phyloP scores from a whole-genome alignment of 768 basidiomycete species.

The Brasilioporus rufonigricans region DNA sequence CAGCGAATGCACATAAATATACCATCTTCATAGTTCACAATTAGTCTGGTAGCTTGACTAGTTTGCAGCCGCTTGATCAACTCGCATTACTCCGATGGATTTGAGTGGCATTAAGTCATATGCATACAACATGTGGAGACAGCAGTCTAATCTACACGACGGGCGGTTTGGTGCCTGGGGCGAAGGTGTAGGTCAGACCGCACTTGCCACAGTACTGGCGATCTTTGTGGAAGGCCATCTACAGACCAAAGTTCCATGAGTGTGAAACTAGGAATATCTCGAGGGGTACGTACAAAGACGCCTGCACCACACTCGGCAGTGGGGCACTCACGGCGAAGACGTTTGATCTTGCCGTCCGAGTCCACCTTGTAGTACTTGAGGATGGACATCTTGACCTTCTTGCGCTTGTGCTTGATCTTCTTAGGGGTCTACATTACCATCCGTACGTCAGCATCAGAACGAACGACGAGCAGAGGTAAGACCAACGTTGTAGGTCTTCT shows the following conservation, averaged over 20 bases:
- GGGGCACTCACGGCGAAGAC: slow-evolving; percentile 95
- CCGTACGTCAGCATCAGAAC: slow-evolving; percentile 3
- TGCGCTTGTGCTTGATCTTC: slow-evolving; percentile 99
- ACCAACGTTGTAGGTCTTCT: slow-evolving; percentile 97
- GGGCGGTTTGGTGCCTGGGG: slow-evolving; percentile 77
- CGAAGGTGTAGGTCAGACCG: slow-evolving; percentile 83
- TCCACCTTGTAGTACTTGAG: slow-evolving; percentile 99
- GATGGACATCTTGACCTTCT: slow-evolving; percentile 99
- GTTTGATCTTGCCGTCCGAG: slow-evolving; percentile 99
- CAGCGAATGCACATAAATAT: background rate
- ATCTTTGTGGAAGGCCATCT: slow-evolving; percentile 99
- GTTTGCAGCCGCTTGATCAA: too few relatives aligned
- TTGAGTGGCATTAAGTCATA: slow-evolving; percentile 9
- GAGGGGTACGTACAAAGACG: slow-evolving; percentile 65
- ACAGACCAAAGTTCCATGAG: slow-evolving; percentile 15
- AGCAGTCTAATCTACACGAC: slow-evolving; percentile 44
- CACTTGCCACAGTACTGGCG: slow-evolving; percentile 98
- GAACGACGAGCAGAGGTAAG: background rate
- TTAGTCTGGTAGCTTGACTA: too few relatives aligned
- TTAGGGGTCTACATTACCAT: slow-evolving; percentile 72
- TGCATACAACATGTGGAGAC: slow-evolving; percentile 9
- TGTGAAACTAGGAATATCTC: background rate
- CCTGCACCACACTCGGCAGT: slow-evolving; percentile 81
- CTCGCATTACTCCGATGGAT: too few relatives aligned
- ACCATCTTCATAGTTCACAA: background rate